Percentiles rank a stretch among this genome's conserved stretches.
Conservation (phyloP, 2,329 filamentous ascomycete genomes). For the Fusarium sp. region DNA sequence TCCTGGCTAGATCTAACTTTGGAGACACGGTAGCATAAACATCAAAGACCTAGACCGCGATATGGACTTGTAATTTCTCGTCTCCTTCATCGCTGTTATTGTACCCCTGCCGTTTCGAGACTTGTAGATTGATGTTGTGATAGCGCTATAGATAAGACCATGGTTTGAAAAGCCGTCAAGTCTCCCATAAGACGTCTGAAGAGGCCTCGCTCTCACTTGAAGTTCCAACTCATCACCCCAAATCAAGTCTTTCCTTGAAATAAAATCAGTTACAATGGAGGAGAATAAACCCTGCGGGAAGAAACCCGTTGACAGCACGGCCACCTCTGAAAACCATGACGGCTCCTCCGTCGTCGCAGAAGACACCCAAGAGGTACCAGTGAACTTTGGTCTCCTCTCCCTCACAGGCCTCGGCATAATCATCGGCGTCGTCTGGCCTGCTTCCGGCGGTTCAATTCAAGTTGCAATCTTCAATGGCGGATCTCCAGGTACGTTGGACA, state of each 20-base stretch:
- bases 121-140: no score
- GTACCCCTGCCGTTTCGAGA: no score
- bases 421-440: not conserved
- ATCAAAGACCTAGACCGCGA: accelerated
- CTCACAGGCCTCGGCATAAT: not conserved
- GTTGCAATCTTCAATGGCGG: not conserved
- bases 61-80: no score
- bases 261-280: no score
- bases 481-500: not conserved
- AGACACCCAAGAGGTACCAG: not conserved
- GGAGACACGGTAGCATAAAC: not conserved
- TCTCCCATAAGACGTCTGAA: not conserved
- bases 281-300: accelerated
- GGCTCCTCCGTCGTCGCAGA: not conserved
- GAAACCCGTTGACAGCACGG: not conserved
- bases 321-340: not conserved
- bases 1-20: not conserved
- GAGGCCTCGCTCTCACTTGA: no score
- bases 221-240: no score
- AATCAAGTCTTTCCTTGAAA: no score
- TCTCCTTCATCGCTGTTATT: no score
- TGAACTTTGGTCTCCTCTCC: accelerated
- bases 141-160: not conserved
- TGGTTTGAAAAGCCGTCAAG: no score
- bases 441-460: not conserved